phyloP scores from a whole-genome alignment of 2,329 filamentous ascomycete species.

The Zarea fungicola region DNA sequence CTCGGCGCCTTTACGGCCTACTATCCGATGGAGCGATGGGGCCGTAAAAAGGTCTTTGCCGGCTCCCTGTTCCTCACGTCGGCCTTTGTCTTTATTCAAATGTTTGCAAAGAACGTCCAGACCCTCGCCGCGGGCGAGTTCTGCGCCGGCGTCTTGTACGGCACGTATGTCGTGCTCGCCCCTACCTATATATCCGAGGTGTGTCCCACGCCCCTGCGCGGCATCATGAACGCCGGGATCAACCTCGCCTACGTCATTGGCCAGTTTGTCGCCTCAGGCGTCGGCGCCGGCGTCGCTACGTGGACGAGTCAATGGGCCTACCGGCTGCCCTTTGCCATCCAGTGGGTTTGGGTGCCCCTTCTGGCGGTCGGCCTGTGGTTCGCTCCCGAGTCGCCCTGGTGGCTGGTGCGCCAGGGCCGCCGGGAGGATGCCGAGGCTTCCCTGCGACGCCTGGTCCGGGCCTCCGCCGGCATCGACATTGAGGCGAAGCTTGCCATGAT shows the following conservation, averaged over 20 bases:
- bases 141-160: conserved; percentile 55
- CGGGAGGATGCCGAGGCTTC: conserved; percentile 35
- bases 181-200: conserved; percentile 58
- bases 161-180: conserved; percentile 54
- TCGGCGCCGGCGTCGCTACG: conserved; percentile 37
- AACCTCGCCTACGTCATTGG: conserved; percentile 60
- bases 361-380: conserved; percentile 41
- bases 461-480: conserved; percentile 18
- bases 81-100: conserved; percentile 56
- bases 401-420: conserved; percentile 40
- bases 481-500: conserved; percentile 48
- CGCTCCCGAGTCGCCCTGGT: conserved; percentile 47
- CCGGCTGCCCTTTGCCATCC: conserved; percentile 29
- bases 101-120: conserved; percentile 52
- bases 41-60: conserved; percentile 41
- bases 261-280: conserved; percentile 49
- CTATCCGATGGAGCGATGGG: conserved; percentile 32
- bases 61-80: conserved; percentile 41
- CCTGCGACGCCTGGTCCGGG: conserved; percentile 39
- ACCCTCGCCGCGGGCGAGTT: conserved; percentile 57
- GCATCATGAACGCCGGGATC: conserved; percentile 53
- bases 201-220: conserved; percentile 52
- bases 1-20: conserved; percentile 33
- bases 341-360: conserved; percentile 45
- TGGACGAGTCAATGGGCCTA: conserved; percentile 43